A percentile compares a stretch with the other conserved stretches of the same genome.
Evolutionary conservation across 2,329 filamentous ascomycete genomes (phyloP).

Genomic region (Drechslerella stenobrocha): DNA sequence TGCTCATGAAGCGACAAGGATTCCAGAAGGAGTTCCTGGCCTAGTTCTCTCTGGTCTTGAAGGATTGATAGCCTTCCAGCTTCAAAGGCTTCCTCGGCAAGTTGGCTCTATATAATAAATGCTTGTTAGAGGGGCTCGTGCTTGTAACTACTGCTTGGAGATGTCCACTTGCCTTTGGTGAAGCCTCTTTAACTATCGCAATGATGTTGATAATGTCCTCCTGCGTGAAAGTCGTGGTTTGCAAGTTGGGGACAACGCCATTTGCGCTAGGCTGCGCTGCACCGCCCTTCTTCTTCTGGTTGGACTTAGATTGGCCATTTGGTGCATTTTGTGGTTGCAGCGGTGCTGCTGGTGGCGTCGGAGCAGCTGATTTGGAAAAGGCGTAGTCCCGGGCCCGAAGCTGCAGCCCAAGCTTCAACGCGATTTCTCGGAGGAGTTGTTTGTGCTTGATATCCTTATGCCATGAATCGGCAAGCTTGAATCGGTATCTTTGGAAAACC

Average conservation of each 20-base stretch:
- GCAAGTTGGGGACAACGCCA: conserved; percentile 51
- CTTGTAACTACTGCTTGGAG: neutral
- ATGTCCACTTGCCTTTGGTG: conserved; percentile 63
- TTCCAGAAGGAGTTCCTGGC: conserved; percentile 93
- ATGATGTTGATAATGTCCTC: conserved; percentile 91
- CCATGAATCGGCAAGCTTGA: conserved; percentile 71
- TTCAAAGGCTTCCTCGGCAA: conserved; percentile 94
- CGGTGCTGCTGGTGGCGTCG: conserved; percentile 51
- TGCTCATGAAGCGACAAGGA: conserved; percentile 95
- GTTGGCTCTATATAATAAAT: conserved; percentile 62
- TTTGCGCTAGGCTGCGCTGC: conserved; percentile 57
- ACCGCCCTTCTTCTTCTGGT: conserved; percentile 56
- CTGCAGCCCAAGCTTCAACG: conserved; percentile 86
- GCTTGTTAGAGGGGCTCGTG: neutral
- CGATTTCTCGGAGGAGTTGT: conserved; percentile 86
- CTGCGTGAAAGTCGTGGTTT: conserved; percentile 67
- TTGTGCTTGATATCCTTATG: conserved; percentile 68
- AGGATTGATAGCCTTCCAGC: conserved; percentile 94
- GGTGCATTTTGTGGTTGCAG: conserved; percentile 57
- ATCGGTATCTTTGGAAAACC: conserved; percentile 74
- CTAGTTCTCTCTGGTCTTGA: conserved; percentile 91
- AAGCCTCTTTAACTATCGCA: conserved; percentile 92
- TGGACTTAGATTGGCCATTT: conserved; percentile 47
- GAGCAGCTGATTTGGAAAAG: conserved; percentile 60
- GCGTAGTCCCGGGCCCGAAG: conserved; percentile 75